phyloP scores from a whole-genome alignment of 768 basidiomycete genomes.

The Amanita phalloides region DNA sequence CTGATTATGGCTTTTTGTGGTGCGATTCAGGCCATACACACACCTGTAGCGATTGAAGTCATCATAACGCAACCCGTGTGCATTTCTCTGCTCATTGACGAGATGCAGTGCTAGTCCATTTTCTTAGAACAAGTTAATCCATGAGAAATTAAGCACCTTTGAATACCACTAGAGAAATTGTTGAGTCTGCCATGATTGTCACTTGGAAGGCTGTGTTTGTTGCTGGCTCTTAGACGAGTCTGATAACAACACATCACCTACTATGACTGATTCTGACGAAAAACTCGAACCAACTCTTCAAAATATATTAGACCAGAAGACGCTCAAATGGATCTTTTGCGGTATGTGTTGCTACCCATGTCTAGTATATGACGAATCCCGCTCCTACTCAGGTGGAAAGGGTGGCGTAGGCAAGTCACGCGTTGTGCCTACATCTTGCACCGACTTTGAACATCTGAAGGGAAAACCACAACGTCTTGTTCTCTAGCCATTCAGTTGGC shows the following conservation, averaged over 20 bases:
- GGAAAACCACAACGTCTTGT: slow-evolving; percentile 97
- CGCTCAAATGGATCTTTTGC: slow-evolving; percentile 98
- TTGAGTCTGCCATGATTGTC: slow-evolving; percentile 19
- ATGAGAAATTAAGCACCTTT: slow-evolving; percentile 19
- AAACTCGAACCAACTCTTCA: slow-evolving; percentile 78
- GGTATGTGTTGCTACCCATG: slow-evolving; percentile 31
- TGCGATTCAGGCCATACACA: slow-evolving; percentile 7
- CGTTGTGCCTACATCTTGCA: not conserved
- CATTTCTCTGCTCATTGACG: slow-evolving; percentile 80
- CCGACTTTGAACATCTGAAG: slow-evolving; percentile 25
- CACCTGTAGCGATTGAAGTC: slow-evolving; percentile 83
- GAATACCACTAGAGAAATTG: slow-evolving; percentile 19
- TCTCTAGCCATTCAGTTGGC: slow-evolving; percentile 97
- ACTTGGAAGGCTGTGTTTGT: not conserved
- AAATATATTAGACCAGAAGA: slow-evolving; percentile 88
- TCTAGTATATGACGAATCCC: slow-evolving; percentile 5
- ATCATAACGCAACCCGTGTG: slow-evolving; percentile 86
- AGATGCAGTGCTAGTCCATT: slow-evolving; percentile 57
- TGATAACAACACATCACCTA: not conserved
- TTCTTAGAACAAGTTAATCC: slow-evolving; percentile 1
- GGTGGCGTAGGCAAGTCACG: slow-evolving; percentile 83
- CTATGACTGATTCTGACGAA: slow-evolving; percentile 43
- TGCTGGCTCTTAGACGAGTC: not conserved
- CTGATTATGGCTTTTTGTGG: not conserved
- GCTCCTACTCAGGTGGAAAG: slow-evolving; percentile 67